A percentile compares a stretch with the other conserved stretches of the same genome.
phyloP scores from a whole-genome alignment of 1,284 basidiomycete genomes.

The Xanthoconium separans region DNA sequence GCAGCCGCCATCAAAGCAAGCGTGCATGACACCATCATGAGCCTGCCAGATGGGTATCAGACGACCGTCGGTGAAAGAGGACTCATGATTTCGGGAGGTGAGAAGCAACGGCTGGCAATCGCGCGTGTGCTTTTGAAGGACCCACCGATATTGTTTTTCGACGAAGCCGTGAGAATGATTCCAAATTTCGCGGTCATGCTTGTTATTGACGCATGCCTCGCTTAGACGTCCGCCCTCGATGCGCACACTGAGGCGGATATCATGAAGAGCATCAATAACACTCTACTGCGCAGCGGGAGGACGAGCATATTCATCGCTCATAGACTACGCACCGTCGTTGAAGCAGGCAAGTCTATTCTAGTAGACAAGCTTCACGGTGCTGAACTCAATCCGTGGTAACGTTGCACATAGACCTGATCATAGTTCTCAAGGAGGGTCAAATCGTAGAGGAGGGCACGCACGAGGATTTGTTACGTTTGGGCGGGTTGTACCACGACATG shows the following conservation, averaged over 20 bases:
- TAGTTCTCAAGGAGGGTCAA: constrained; percentile 83
- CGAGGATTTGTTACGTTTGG: constrained; percentile 70
- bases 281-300: constrained; percentile 72
- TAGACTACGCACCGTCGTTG: constrained; percentile 85
- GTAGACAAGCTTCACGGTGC: background rate
- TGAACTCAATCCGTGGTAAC: background rate
- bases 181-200: background rate
- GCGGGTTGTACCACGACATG: constrained; percentile 81
- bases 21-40: constrained; percentile 79
- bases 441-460: constrained; percentile 94
- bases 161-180: constrained; percentile 79
- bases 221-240: constrained; percentile 90
- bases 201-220: constrained; percentile 1
- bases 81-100: constrained; percentile 96
- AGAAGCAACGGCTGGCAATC: constrained; percentile 95
- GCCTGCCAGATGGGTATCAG: constrained; percentile 81
- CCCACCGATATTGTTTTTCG: constrained; percentile 94
- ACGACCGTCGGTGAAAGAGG: constrained; percentile 97
- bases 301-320: constrained; percentile 98
- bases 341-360: constrained; percentile 60
- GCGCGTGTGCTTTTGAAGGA: constrained; percentile 93
- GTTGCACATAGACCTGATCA: constrained; percentile 69
- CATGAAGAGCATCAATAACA: constrained; percentile 91
- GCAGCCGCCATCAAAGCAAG: constrained; percentile 85
- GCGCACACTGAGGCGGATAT: constrained; percentile 93